Evolutionary conservation across 2,329 filamentous ascomycete species (phyloP).

Genomic region (Sporothrix pallida): DNA sequence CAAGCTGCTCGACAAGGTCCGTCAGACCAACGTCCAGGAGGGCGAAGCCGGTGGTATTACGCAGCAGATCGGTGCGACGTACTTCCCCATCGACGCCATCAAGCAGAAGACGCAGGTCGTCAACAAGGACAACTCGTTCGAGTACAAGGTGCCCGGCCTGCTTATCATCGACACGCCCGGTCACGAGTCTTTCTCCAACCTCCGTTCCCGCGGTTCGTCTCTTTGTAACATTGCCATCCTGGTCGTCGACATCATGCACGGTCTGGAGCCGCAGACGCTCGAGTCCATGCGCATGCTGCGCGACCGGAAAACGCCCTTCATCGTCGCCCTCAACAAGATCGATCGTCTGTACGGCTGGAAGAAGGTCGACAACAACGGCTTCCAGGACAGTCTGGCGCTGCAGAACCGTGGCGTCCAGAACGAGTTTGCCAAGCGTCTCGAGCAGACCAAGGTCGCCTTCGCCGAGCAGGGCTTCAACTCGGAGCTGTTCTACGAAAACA

Average conservation of each 20-base stretch:
- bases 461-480: conserved; percentile 98
- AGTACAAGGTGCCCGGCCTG: conserved; percentile 97
- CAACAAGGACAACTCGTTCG: conserved; percentile 86
- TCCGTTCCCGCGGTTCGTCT: conserved; percentile 94
- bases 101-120: conserved; percentile 91
- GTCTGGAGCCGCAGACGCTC: conserved; percentile 92
- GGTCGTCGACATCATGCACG: conserved; percentile 99
- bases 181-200: conserved; percentile 99
- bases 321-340: conserved; percentile 99
- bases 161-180: conserved; percentile 97
- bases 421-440: conserved; percentile 89
- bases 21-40: conserved; percentile 98
- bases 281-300: conserved; percentile 95
- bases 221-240: conserved; percentile 99
- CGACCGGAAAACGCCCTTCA: conserved; percentile 95
- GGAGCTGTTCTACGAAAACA: conserved; percentile 96
- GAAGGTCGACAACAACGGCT: conserved; percentile 97
- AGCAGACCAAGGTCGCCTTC: conserved; percentile 91
- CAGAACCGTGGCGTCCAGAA: conserved; percentile 93
- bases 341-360: conserved; percentile 99
- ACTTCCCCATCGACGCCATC: conserved; percentile 95
- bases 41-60: conserved; percentile 99
- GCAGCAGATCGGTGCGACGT: conserved; percentile 98
- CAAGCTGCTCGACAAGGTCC: conserved; percentile 98
- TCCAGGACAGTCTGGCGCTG: conserved; percentile 86